Conservation (phyloP, 202 grass and related monocot species). For the Saccharum hybrid region DNA sequence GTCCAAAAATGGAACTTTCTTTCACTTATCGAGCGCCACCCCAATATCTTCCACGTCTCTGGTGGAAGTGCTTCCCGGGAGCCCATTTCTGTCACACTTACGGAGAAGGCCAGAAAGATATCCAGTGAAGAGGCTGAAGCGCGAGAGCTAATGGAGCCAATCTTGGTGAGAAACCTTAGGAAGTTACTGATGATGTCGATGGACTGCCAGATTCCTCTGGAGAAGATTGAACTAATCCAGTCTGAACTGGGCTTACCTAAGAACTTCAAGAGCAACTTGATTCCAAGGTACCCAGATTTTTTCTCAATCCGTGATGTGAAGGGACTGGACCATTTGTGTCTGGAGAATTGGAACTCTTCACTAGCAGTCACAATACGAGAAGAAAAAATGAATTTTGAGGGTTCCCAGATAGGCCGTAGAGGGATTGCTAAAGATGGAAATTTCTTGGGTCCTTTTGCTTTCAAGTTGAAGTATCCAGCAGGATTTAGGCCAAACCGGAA, state of each 20-base stretch:
- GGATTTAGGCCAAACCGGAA: constrained; percentile 86
- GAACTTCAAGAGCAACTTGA: constrained; percentile 66
- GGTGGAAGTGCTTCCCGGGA: constrained; percentile 52
- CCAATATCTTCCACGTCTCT: constrained; percentile 66
- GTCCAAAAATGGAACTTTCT: constrained; percentile 84
- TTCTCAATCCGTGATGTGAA: constrained; percentile 67
- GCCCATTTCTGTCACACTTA: constrained; percentile 70
- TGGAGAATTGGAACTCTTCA: constrained; percentile 87
- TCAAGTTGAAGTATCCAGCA: constrained; percentile 76
- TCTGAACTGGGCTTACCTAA: constrained; percentile 70
- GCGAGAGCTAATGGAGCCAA: constrained; percentile 69
- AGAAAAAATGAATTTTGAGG: constrained; percentile 68
- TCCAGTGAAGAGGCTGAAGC: constrained; percentile 61
- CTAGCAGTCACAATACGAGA: constrained; percentile 72
- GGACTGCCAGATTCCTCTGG: constrained; percentile 79
- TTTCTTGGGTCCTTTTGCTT: constrained; percentile 71
- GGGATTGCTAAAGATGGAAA: constrained; percentile 91
- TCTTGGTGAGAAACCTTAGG: constrained; percentile 80
- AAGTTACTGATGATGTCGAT: constrained; percentile 93
- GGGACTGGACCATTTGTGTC: constrained; percentile 60
- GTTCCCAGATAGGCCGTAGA: constrained; percentile 42
- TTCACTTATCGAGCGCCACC: constrained; percentile 68
- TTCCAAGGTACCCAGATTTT: constrained; percentile 71
- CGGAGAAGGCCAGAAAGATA: constrained; percentile 75
- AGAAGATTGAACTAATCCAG: constrained; percentile 83